These are phyloP conservation scores for Alternaria postmessia DNA, from an alignment of 2,329 filamentous ascomycete species.

Conservation along the genomic window DNA sequence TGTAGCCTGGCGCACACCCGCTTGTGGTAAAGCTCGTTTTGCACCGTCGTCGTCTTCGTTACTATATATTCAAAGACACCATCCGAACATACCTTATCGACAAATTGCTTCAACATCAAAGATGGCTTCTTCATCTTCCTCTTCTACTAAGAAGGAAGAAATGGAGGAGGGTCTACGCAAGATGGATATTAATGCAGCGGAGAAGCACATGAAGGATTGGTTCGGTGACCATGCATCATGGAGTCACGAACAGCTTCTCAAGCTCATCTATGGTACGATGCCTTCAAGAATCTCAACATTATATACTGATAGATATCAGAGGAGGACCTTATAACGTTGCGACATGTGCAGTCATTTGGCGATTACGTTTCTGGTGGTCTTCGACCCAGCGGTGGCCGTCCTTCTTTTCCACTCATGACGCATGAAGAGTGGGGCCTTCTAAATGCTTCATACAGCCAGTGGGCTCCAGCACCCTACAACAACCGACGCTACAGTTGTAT, in stretches of 20 bases:
- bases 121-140: neutral
- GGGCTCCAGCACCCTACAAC: slow-evolving; percentile 11
- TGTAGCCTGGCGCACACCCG: neutral
- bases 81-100: neutral
- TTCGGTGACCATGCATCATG: slow-evolving; percentile 22
- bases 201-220: slow-evolving; percentile 16
- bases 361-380: slow-evolving; percentile 12
- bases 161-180: slow-evolving; percentile 5
- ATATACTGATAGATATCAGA: slow-evolving; percentile 2
- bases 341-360: slow-evolving; percentile 1
- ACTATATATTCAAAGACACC: neutral
- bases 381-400: slow-evolving; percentile 6
- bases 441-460: slow-evolving; percentile 9
- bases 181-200: slow-evolving; percentile 18
- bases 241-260: slow-evolving; percentile 20
- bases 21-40: neutral
- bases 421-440: slow-evolving; percentile 14
- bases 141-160: neutral
- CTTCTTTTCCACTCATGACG: slow-evolving; percentile 20
- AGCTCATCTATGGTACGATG: slow-evolving; percentile 7
- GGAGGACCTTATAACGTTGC: slow-evolving; percentile 5
- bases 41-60: neutral
- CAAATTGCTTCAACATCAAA: neutral
- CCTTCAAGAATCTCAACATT: neutral
- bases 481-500: neutral